Percentiles rank a stretch among this genome's conserved stretches.
These are phyloP conservation scores for Parafenestella ontariensis DNA, from an alignment of 2,329 filamentous ascomycete genomes.

Conservation along the genomic window DNA sequence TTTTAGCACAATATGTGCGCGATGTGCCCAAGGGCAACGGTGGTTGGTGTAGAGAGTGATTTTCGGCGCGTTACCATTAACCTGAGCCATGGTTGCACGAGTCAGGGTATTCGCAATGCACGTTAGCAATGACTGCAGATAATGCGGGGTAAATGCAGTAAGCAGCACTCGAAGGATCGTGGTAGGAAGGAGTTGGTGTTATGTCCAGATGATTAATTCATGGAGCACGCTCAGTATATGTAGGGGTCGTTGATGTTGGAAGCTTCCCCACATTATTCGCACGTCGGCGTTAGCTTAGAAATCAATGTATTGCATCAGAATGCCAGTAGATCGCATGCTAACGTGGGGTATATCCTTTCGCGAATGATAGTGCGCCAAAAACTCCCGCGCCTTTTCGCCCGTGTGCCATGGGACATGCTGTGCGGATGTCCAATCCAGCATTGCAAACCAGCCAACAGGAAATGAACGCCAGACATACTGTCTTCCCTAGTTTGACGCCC, in stretches of 20 bases:
- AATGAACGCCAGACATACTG: conserved; percentile 7
- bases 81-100: conserved; percentile 25
- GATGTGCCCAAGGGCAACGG: conserved; percentile 75
- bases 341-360: conserved; percentile 21
- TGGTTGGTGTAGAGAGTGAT: conserved; percentile 76
- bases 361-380: conserved; percentile 3
- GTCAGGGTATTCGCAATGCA: not conserved
- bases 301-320: conserved; percentile 35
- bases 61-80: conserved; percentile 49
- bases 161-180: not conserved
- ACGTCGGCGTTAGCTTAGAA: conserved; percentile 28
- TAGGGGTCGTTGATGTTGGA: not conserved
- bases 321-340: conserved; percentile 17
- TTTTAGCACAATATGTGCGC: conserved; percentile 73
- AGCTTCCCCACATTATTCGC: not conserved
- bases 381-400: conserved; percentile 13
- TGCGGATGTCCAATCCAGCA: not conserved
- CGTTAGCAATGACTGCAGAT: not conserved
- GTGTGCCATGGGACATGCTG: not conserved
- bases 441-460: not conserved
- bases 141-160: not conserved
- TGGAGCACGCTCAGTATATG: not conserved
- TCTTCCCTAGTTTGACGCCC: not conserved
- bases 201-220: not conserved
- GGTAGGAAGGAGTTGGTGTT: not conserved